Conservation (phyloP, 345 rosid genomes). For the Populus deltoides region DNA sequence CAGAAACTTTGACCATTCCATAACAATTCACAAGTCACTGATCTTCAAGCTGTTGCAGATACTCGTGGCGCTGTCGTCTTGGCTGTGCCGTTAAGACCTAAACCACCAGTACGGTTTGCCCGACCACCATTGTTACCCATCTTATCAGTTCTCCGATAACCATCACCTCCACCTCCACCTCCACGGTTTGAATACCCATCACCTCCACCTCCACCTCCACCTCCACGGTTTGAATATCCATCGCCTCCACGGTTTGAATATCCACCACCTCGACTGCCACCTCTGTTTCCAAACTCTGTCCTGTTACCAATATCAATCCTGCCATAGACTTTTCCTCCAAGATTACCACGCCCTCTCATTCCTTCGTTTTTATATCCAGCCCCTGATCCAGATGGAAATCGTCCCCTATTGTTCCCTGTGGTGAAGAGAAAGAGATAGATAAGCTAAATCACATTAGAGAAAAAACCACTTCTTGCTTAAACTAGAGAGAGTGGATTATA, state of each 20-base stretch:
- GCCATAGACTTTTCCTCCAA: constrained; percentile 59
- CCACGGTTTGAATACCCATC: constrained; percentile 20
- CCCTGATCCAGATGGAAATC: constrained; percentile 55
- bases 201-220: constrained; percentile 30
- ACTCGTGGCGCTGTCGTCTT: constrained; percentile 44
- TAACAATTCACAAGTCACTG: background rate
- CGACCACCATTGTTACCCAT: constrained; percentile 43
- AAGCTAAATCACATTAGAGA: background rate
- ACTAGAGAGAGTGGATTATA: background rate
- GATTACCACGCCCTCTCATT: constrained; percentile 69
- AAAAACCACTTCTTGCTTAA: background rate
- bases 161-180: constrained; percentile 10
- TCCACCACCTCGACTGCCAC: constrained; percentile 62
- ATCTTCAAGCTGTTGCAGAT: constrained; percentile 51
- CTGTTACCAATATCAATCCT: constrained; percentile 56
- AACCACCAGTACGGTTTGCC: constrained; percentile 42
- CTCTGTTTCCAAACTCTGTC: constrained; percentile 62
- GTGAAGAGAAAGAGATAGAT: background rate
- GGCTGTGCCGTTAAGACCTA: constrained; percentile 29
- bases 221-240: background rate
- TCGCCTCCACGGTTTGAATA: constrained; percentile 62
- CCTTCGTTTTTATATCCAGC: constrained; percentile 70
- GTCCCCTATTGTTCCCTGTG: constrained; percentile 68
- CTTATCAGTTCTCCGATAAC: constrained; percentile 48
- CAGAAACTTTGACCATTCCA: constrained; percentile 6